Conservation (phyloP, 2,329 filamentous ascomycete species). For the Coniochaeta prunicola region DNA sequence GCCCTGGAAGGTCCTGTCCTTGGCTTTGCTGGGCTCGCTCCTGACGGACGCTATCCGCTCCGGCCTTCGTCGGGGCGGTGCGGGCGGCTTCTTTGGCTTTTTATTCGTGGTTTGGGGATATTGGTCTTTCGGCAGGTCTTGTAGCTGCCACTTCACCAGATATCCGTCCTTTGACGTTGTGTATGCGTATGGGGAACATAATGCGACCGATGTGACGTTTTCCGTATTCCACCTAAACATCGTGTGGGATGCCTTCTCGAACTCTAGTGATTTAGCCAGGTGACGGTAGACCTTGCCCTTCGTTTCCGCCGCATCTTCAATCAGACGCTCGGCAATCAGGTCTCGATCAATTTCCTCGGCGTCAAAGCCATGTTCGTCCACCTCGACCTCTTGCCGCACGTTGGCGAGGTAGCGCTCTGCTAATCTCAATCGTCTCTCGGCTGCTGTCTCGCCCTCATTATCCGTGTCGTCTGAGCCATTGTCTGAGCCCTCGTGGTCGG, state of each 20-base stretch:
- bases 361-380: slow-evolving; percentile 79
- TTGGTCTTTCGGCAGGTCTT: slow-evolving; percentile 54
- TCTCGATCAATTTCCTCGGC: slow-evolving; percentile 90
- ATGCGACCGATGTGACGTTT: slow-evolving; percentile 71
- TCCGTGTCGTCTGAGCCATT: slow-evolving; percentile 53
- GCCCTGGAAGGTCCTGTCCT: slow-evolving; percentile 62
- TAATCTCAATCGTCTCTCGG: slow-evolving; percentile 76
- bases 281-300: slow-evolving; percentile 85
- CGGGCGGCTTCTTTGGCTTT: slow-evolving; percentile 50
- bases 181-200: slow-evolving; percentile 75
- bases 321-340: slow-evolving; percentile 79
- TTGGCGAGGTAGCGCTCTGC: slow-evolving; percentile 93
- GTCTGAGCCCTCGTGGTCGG: slow-evolving; percentile 33
- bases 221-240: slow-evolving; percentile 74
- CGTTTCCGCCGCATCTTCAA: slow-evolving; percentile 85
- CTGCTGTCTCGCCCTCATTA: slow-evolving; percentile 80
- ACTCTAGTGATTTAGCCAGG: slow-evolving; percentile 66
- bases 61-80: slow-evolving; percentile 54
- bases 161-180: slow-evolving; percentile 80
- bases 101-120: slow-evolving; percentile 51
- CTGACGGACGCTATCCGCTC: slow-evolving; percentile 56
- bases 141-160: slow-evolving; percentile 84
- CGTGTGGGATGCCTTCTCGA: slow-evolving; percentile 58
- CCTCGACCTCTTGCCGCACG: slow-evolving; percentile 65
- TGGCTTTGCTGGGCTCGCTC: slow-evolving; percentile 52